Conservation (phyloP, 257 asterid genomes). For the Solanum habrochaites region DNA sequence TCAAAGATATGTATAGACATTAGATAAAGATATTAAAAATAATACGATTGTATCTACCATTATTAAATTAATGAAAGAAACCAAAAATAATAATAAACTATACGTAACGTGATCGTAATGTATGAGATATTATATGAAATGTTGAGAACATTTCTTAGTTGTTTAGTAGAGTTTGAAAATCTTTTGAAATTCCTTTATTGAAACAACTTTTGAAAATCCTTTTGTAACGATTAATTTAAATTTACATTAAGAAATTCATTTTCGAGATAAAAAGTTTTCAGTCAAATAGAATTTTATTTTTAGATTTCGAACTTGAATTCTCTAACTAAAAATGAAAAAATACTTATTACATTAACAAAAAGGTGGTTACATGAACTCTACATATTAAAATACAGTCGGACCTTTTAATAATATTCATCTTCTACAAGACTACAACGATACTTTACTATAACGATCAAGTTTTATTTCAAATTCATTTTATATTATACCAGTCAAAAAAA, state of each 20-base stretch:
- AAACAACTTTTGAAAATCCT: neutral
- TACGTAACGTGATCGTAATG: neutral
- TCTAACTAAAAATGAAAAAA: neutral
- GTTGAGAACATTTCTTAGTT: neutral
- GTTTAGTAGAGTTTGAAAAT: neutral
- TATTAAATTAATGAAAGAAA: neutral
- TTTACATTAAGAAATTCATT: fast-evolving
- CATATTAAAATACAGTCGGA: neutral
- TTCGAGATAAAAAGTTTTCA: neutral
- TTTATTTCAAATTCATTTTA: neutral
- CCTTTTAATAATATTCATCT: neutral
- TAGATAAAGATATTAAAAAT: neutral
- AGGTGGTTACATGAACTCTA: neutral
- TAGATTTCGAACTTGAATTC: fast-evolving
- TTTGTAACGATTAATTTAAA: neutral
- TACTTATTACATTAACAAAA: neutral
- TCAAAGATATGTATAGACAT: neutral
- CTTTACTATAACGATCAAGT: neutral
- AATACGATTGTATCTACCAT: neutral
- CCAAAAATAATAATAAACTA: neutral
- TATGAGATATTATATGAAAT: neutral
- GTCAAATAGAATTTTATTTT: neutral
- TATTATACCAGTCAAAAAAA: neutral
- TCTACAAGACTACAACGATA: fast-evolving
- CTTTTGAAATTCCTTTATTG: no score